phyloP scores from a whole-genome alignment of 1,139 yeast genomes.

The Pichia sp. region DNA sequence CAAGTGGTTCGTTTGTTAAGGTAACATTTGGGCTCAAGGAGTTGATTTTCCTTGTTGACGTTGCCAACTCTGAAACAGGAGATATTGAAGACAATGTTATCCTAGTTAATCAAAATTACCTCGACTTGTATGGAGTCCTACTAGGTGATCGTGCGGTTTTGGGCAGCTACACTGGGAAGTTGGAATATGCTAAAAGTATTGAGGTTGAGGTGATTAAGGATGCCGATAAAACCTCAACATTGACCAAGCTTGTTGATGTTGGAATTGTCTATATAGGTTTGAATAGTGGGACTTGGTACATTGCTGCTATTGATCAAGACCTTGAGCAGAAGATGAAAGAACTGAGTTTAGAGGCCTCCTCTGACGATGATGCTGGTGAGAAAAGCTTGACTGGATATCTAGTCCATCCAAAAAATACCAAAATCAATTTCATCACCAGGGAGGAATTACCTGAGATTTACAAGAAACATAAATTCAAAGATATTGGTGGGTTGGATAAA shows the following conservation, averaged over 20 bases:
- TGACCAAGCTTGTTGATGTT: conserved; percentile 28
- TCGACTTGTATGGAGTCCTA: conserved; percentile 54
- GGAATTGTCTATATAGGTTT: conserved; percentile 25
- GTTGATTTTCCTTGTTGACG: conserved; percentile 45
- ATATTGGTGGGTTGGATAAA: conserved; percentile 71
- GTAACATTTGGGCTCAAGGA: conserved; percentile 44
- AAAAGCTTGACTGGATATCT: conserved; percentile 15
- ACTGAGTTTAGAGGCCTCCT: conserved; percentile 34
- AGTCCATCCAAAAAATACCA: conserved; percentile 26
- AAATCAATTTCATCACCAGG: conserved; percentile 37
- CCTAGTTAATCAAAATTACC: conserved; percentile 44
- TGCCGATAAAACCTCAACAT: background rate
- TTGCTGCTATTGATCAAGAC: conserved; percentile 25
- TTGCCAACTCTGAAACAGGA: conserved; percentile 35
- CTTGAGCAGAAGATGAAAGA: conserved; percentile 31
- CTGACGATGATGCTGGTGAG: conserved; percentile 22
- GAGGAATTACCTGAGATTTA: conserved; percentile 36
- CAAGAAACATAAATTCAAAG: conserved; percentile 27
- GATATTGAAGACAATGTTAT: conserved; percentile 49
- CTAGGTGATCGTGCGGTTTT: conserved; percentile 70
- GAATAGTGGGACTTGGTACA: conserved; percentile 20
- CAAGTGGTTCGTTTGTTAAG: conserved; percentile 51
- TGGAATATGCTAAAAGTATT: conserved; percentile 32
- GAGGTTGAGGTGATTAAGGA: conserved; percentile 8
- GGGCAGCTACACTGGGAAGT: conserved; percentile 43